phyloP scores from a whole-genome alignment of 2,329 filamentous ascomycete genomes.

The Whalleya microplaca region DNA sequence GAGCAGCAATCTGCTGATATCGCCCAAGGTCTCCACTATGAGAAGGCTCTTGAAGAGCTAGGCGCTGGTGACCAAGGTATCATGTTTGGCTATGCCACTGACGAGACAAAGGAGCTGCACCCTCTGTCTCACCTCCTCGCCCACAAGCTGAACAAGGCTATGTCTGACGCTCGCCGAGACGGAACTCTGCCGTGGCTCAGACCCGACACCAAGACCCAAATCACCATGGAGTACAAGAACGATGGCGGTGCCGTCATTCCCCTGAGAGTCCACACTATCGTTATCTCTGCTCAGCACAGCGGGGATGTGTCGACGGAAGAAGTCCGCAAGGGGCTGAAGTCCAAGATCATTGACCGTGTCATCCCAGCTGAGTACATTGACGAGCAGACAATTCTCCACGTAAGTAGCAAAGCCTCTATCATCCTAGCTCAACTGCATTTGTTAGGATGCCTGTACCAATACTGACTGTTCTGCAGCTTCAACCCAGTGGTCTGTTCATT shows the following conservation, averaged over 20 bases:
- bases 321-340: conserved; percentile 90
- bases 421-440: neutral
- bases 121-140: conserved; percentile 91
- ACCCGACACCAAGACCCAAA: conserved; percentile 99
- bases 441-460: neutral
- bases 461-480: conserved; percentile 52
- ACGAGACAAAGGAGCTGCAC: conserved; percentile 97
- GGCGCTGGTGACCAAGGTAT: conserved; percentile 99
- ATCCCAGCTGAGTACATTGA: conserved; percentile 93
- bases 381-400: conserved; percentile 93
- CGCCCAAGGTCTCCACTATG: conserved; percentile 97
- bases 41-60: conserved; percentile 94
- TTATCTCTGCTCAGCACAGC: conserved; percentile 94
- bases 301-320: conserved; percentile 87
- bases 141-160: conserved; percentile 96
- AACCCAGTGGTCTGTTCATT: conserved; percentile 98
- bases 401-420: conserved; percentile 48
- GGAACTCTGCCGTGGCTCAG: conserved; percentile 91
- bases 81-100: conserved; percentile 99
- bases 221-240: conserved; percentile 98
- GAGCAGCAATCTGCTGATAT: conserved; percentile 99
- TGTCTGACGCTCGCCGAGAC: conserved; percentile 86
- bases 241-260: conserved; percentile 93
- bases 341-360: conserved; percentile 96
- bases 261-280: conserved; percentile 91